Conservation (phyloP, 1,284 basidiomycete species). For the Lentinus polychrous region DNA sequence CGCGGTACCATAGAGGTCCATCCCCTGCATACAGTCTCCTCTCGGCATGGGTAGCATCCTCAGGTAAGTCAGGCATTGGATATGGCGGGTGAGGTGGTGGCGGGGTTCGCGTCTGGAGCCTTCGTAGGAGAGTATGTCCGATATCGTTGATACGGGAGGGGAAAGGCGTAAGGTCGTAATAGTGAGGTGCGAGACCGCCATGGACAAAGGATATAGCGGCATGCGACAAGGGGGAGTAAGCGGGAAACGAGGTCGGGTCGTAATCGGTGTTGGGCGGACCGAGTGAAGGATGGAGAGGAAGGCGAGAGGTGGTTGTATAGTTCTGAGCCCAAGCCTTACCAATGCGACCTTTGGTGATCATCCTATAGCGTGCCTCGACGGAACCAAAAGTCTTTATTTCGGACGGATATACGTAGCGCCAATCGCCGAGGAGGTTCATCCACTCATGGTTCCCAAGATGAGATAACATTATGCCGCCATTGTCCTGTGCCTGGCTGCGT, state of each 20-base stretch:
- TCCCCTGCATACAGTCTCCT: conserved; percentile 63
- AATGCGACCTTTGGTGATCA: conserved; percentile 71
- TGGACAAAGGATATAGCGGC: conserved; percentile 83
- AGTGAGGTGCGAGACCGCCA: conserved; percentile 77
- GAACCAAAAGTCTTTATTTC: conserved; percentile 80
- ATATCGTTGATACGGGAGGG: conserved; percentile 76
- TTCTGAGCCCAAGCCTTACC: conserved; percentile 82
- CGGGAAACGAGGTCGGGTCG: conserved; percentile 33
- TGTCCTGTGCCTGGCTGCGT: conserved; percentile 62
- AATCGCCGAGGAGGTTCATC: conserved; percentile 89
- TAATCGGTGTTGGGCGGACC: conserved; percentile 70
- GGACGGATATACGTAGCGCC: conserved; percentile 80
- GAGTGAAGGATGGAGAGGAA: conserved; percentile 68
- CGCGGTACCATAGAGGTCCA: conserved; percentile 88
- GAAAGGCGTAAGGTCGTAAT: conserved; percentile 67
- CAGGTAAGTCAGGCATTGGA: conserved; percentile 72
- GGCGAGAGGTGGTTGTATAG: conserved; percentile 77
- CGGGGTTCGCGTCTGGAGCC: conserved; percentile 47
- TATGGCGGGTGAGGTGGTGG: conserved; percentile 78
- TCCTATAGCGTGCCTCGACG: conserved; percentile 60
- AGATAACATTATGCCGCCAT: conserved; percentile 69
- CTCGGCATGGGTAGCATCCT: conserved; percentile 60
- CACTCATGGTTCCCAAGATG: conserved; percentile 87
- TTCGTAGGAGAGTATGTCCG: conserved; percentile 57
- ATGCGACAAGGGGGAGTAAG: conserved; percentile 49